phyloP scores from a whole-genome alignment of 2,329 filamentous ascomycete genomes.

The Alternaria viburni region DNA sequence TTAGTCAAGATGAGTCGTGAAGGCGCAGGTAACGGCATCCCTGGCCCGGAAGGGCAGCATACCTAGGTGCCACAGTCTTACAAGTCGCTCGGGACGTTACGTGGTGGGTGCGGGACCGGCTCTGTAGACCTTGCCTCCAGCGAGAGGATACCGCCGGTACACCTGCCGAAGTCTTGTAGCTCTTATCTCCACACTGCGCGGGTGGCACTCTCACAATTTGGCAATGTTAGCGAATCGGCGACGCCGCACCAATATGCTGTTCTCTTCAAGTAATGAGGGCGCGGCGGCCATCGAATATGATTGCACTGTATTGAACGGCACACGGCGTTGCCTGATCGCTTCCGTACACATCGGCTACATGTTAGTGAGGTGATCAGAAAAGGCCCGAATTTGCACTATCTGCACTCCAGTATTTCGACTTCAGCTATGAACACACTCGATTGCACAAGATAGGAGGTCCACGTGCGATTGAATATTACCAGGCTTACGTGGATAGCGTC shows the following conservation, averaged over 20 bases:
- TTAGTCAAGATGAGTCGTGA: neutral
- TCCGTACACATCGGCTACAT: neutral
- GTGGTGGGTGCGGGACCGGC: neutral
- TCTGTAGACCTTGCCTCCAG: neutral
- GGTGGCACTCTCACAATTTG: neutral
- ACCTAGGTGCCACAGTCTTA: neutral
- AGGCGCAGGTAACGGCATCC: neutral
- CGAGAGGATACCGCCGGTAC: neutral
- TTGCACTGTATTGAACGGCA: neutral
- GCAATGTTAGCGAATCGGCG: neutral
- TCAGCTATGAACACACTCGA: neutral
- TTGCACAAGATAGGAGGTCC: neutral
- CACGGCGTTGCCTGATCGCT: neutral
- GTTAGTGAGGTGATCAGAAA: neutral
- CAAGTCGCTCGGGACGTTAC: neutral
- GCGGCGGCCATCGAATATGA: neutral
- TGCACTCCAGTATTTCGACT: neutral
- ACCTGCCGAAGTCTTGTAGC: neutral
- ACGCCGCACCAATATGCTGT: neutral
- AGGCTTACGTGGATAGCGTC: conserved; percentile 3
- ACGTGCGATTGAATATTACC: conserved; percentile 7
- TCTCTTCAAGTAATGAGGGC: neutral
- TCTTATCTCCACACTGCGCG: neutral
- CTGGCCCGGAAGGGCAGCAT: neutral
- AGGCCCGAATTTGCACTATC: conserved; percentile 3